phyloP scores from a whole-genome alignment of 768 basidiomycete genomes.

The Mycena albidolilacea region DNA sequence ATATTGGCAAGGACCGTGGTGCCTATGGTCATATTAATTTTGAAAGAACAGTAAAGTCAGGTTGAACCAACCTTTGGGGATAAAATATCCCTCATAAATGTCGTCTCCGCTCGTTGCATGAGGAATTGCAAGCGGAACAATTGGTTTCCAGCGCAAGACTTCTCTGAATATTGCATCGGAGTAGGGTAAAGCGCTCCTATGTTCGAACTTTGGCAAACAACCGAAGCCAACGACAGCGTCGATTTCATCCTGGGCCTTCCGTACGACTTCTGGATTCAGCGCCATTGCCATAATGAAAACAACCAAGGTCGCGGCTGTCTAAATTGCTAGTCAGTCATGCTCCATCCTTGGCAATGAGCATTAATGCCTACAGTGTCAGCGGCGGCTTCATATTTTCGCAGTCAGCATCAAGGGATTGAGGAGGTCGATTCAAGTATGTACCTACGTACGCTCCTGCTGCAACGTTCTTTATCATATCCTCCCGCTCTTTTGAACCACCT shows the following conservation, averaged over 20 bases:
- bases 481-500: neutral
- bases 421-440: neutral
- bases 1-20: conserved; percentile 19
- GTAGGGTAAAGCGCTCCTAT: conserved; percentile 36
- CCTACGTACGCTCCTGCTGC: neutral
- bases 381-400: neutral
- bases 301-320: conserved; percentile 42
- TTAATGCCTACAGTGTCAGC: neutral
- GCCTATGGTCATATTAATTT: neutral
- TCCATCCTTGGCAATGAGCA: neutral
- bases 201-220: conserved; percentile 47
- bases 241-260: conserved; percentile 48
- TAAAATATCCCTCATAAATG: conserved; percentile 48
- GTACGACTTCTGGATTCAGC: conserved; percentile 43
- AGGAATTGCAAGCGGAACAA: conserved; percentile 21
- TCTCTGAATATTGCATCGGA: conserved; percentile 29
- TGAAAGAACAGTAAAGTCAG: neutral
- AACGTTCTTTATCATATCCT: neutral
- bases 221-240: conserved; percentile 45
- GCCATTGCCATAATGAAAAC: conserved; percentile 47
- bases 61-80: conserved; percentile 50
- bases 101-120: conserved; percentile 46
- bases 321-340: neutral
- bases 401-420: neutral
- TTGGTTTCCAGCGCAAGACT: conserved; percentile 32